Percentiles rank a stretch among this genome's conserved stretches.
Conservation (phyloP, 2,329 filamentous ascomycete genomes). For the Aspergillus costaricaensis region DNA sequence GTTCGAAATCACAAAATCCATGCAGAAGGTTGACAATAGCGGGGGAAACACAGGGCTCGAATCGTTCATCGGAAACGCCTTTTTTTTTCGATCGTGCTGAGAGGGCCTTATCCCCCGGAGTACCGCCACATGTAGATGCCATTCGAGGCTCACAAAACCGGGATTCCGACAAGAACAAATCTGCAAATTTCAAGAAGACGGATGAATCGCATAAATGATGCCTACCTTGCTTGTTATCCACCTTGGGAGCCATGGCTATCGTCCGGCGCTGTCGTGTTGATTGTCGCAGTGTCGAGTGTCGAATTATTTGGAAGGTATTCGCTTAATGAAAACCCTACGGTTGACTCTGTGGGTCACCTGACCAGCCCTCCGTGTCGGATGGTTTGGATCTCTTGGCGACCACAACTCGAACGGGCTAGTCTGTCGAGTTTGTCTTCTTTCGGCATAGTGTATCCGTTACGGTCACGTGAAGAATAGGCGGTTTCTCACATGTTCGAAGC, state of each 20-base stretch:
- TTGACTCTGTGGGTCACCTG: conserved; percentile 41
- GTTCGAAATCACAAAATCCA: neutral
- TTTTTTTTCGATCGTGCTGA: neutral
- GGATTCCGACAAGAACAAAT: conserved; percentile 19
- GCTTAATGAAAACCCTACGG: conserved; percentile 45
- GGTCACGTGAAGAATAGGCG: neutral
- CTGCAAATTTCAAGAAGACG: conserved; percentile 40
- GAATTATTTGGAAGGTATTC: conserved; percentile 42
- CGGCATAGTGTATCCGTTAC: neutral
- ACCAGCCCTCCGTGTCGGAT: conserved; percentile 23
- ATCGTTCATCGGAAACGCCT: neutral
- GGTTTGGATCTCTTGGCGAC: conserved; percentile 12
- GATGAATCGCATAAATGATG: conserved; percentile 19
- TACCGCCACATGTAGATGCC: neutral
- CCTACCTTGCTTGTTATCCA: conserved; percentile 52
- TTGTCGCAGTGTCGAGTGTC: conserved; percentile 47
- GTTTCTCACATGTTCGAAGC: neutral
- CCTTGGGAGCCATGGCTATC: conserved; percentile 52
- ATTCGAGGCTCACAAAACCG: conserved; percentile 25
- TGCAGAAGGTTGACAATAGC: neutral
- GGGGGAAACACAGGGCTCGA: neutral
- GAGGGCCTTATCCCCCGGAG: neutral
- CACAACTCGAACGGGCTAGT: conserved; percentile 8
- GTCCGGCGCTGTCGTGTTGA: conserved; percentile 46
- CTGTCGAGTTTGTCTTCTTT: neutral